Percentiles rank a stretch among this genome's conserved stretches.
Evolutionary conservation across 768 basidiomycete species (phyloP).

Genomic region (Lactarius deliciosus): DNA sequence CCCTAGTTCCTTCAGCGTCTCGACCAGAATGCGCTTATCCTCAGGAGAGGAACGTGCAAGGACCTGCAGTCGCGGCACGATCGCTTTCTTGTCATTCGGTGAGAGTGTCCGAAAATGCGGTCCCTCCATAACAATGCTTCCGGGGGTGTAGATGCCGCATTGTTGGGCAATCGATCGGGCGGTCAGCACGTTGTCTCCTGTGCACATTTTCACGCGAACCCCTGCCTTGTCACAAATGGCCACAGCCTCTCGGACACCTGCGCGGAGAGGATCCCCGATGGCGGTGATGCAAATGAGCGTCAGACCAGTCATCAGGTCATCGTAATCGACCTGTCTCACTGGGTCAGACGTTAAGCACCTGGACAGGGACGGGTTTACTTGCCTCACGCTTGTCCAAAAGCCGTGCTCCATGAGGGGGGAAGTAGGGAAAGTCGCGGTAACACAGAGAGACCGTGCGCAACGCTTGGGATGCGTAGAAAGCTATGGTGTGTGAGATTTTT

Average conservation of each 20-base stretch:
- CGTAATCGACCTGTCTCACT: constrained; percentile 57
- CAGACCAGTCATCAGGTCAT: constrained; percentile 64
- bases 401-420: constrained; percentile 66
- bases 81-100: constrained; percentile 67
- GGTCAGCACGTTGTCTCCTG: constrained; percentile 94
- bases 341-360: constrained; percentile 19
- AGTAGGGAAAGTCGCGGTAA: constrained; percentile 81
- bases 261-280: constrained; percentile 93
- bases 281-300: constrained; percentile 89
- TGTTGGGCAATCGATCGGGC: constrained; percentile 93
- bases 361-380: constrained; percentile 26
- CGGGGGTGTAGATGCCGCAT: constrained; percentile 91
- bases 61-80: constrained; percentile 94
- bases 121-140: constrained; percentile 98
- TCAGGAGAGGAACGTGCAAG: constrained; percentile 96
- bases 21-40: constrained; percentile 92
- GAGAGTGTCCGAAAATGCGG: constrained; percentile 84
- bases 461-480: constrained; percentile 96
- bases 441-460: constrained; percentile 93
- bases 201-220: constrained; percentile 96
- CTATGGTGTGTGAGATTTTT: constrained; percentile 91
- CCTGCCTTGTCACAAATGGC: constrained; percentile 84
- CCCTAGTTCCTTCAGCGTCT: constrained; percentile 80
- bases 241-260: constrained; percentile 88
- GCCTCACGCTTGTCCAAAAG: constrained; percentile 55